Percentiles rank a stretch among this genome's conserved stretches.
Evolutionary conservation across 305 asterid species (phyloP).

Genomic region (Striga hermonthica): DNA sequence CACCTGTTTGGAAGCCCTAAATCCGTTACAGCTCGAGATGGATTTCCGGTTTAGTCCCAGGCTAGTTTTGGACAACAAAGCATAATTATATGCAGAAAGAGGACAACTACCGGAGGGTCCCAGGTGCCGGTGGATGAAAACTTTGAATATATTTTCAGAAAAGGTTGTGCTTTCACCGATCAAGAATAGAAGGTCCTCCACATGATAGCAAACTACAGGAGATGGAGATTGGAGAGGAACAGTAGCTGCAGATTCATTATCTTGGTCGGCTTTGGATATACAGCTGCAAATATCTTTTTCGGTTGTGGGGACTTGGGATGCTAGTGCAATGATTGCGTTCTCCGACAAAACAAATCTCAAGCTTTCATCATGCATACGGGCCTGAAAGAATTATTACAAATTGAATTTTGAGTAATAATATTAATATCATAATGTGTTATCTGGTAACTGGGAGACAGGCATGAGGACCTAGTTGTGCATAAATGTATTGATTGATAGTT

Average conservation of each 20-base stretch:
- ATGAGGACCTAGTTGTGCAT: background rate
- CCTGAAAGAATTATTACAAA: slow-evolving; percentile 49
- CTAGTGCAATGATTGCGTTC: slow-evolving; percentile 67
- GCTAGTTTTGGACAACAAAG: slow-evolving; percentile 58
- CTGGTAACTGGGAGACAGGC: slow-evolving; percentile 10
- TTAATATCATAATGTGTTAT: background rate
- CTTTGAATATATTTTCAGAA: slow-evolving; percentile 45
- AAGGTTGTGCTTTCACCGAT: slow-evolving; percentile 43
- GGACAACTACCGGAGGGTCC: slow-evolving; percentile 76
- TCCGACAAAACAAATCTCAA: slow-evolving; percentile 80
- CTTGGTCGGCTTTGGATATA: slow-evolving; percentile 60
- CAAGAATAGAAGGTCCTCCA: slow-evolving; percentile 56
- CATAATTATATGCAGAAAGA: slow-evolving; percentile 72
- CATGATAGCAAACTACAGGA: slow-evolving; percentile 66
- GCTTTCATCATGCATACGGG: slow-evolving; percentile 97
- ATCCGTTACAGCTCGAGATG: slow-evolving; percentile 48
- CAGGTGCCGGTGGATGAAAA: slow-evolving; percentile 56
- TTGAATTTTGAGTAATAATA: slow-evolving; percentile 17
- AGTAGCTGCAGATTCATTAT: slow-evolving; percentile 41
- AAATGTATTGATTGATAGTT: background rate
- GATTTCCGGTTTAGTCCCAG: slow-evolving; percentile 49
- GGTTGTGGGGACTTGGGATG: slow-evolving; percentile 54
- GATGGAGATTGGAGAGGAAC: slow-evolving; percentile 59
- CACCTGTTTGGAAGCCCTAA: slow-evolving; percentile 51
- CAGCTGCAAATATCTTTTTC: slow-evolving; percentile 52